phyloP scores from a whole-genome alignment of 1,284 basidiomycete genomes.

The Vanrija humicola region DNA sequence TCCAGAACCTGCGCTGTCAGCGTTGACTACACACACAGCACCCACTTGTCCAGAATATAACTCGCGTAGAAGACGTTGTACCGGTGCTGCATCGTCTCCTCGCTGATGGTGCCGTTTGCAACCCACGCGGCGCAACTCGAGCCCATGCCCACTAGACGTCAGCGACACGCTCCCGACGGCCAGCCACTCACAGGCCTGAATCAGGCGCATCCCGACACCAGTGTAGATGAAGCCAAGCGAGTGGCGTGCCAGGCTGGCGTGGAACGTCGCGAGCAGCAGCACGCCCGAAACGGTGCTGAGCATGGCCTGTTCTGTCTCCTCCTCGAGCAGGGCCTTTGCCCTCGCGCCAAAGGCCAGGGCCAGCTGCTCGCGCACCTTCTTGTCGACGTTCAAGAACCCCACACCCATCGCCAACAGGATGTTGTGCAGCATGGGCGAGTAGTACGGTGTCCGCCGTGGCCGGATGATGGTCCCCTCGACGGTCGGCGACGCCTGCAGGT shows the following conservation, averaged over 20 bases:
- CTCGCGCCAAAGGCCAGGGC: conserved; percentile 16
- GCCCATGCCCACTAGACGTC: conserved; percentile 27
- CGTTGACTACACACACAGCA: not conserved
- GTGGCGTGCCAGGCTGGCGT: conserved; percentile 21
- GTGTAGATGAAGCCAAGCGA: conserved; percentile 26
- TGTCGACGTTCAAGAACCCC: conserved; percentile 11
- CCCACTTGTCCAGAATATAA: conserved; percentile 31
- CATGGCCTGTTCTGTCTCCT: conserved; percentile 32
- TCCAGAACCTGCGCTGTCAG: conserved; percentile 20
- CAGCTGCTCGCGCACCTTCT: conserved; percentile 7
- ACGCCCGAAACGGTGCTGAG: conserved; percentile 34
- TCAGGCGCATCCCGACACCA: conserved; percentile 20
- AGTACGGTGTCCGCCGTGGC: conserved; percentile 17
- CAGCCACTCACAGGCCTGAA: conserved; percentile 18
- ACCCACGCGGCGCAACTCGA: conserved; percentile 33
- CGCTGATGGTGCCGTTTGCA: conserved; percentile 25
- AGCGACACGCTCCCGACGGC: not conserved
- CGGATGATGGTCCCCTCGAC: conserved; percentile 12
- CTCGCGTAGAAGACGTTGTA: conserved; percentile 27
- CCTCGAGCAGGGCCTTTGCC: conserved; percentile 30
- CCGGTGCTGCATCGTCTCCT: conserved; percentile 20
- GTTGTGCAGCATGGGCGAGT: conserved; percentile 59
- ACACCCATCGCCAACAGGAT: conserved; percentile 59
- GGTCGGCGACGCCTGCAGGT: conserved; percentile 6
- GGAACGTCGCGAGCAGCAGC: conserved; percentile 30